These are phyloP conservation scores for Penicillium sp. DNA, from an alignment of 2,329 filamentous ascomycete genomes.

Conservation along the genomic window DNA sequence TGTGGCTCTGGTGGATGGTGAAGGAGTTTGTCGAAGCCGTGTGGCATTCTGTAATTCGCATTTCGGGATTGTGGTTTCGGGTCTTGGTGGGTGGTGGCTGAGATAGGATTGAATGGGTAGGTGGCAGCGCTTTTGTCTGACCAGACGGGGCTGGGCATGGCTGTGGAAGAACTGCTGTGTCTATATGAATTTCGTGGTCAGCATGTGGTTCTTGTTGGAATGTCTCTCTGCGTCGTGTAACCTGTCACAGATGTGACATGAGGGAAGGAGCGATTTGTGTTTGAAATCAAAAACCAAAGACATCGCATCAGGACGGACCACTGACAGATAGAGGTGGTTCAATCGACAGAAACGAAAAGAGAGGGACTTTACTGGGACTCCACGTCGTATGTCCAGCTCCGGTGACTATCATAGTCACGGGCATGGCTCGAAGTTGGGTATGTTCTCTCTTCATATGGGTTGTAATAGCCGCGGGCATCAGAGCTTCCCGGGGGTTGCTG, in stretches of 20 bases:
- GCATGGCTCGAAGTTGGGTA: conserved; percentile 19
- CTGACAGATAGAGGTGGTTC: conserved; percentile 17
- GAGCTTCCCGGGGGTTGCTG: conserved; percentile 3
- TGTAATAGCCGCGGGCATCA: conserved; percentile 18
- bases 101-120: conserved; percentile 12
- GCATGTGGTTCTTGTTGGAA: conserved; percentile 6
- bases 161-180: conserved; percentile 29
- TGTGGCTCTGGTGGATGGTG: conserved; percentile 27
- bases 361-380: conserved; percentile 36
- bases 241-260: conserved; percentile 7
- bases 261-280: background rate
- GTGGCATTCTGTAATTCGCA: conserved; percentile 31
- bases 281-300: background rate
- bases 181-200: conserved; percentile 21
- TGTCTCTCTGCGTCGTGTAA: background rate
- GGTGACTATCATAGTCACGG: conserved; percentile 26
- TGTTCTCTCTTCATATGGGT: conserved; percentile 22
- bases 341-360: conserved; percentile 18
- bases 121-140: conserved; percentile 27
- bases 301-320: conserved; percentile 15
- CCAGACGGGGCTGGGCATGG: conserved; percentile 29
- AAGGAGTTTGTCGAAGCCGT: conserved; percentile 39
- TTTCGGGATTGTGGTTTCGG: conserved; percentile 14
- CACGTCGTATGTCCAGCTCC: conserved; percentile 27
- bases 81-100: conserved; percentile 10